These are phyloP conservation scores for Cryptosporidium parvum DNA, from an alignment of 169 alveolate genomes.

Conservation along the genomic window DNA sequence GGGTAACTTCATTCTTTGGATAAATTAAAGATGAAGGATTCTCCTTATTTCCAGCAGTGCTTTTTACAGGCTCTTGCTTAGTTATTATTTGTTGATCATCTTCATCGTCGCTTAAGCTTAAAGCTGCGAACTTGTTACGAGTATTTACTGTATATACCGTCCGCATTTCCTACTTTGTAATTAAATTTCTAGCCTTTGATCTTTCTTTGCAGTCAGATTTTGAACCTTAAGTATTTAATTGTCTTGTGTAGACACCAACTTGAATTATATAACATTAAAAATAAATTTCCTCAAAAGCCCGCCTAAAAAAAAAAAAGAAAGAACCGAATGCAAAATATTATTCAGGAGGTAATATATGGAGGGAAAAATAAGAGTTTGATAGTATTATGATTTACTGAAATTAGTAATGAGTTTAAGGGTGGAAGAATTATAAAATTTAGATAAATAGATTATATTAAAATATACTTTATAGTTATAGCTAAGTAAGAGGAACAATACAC, in stretches of 20 bases:
- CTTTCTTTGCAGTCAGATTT: background rate
- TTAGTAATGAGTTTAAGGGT: background rate
- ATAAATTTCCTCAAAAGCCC: slow-evolving; percentile 23
- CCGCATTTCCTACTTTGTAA: slow-evolving; percentile 34
- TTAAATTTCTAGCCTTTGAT: background rate
- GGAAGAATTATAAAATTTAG: background rate
- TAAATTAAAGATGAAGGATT: slow-evolving; percentile 53
- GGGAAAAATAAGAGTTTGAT: background rate
- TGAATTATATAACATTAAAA: background rate
- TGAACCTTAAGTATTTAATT: background rate
- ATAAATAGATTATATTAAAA: background rate
- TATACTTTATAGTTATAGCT: slow-evolving; percentile 30
- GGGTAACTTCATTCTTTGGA: background rate
- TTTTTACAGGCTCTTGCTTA: slow-evolving; percentile 24
- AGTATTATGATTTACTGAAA: background rate
- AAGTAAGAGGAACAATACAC: slow-evolving; percentile 1
- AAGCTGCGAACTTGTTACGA: slow-evolving; percentile 73
- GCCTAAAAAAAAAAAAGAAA: background rate
- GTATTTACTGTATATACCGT: slow-evolving; percentile 64
- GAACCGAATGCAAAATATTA: background rate
- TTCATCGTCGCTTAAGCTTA: slow-evolving; percentile 67
- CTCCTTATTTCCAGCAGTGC: background rate
- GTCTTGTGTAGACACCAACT: slow-evolving; percentile 73
- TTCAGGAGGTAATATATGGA: background rate
- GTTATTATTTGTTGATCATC: slow-evolving; percentile 1